Percentiles rank a stretch among this genome's conserved stretches.
phyloP scores from a whole-genome alignment of 305 asterid species.

The Fraxinus platypoda region DNA sequence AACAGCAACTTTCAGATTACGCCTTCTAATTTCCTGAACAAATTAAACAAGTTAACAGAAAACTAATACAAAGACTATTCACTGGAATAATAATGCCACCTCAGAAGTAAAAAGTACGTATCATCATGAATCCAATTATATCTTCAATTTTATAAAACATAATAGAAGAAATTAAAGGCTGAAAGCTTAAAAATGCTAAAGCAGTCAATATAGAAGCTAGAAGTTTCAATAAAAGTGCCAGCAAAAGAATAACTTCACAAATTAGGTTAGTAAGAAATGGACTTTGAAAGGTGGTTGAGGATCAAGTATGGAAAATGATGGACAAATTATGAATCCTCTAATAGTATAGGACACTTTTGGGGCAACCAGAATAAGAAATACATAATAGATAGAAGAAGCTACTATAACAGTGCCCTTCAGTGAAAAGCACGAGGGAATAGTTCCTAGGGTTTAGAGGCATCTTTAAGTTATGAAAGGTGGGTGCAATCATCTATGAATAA shows the following conservation, averaged over 20 bases:
- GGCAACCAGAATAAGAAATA: neutral
- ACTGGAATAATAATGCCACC: constrained; percentile 10
- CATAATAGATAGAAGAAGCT: neutral
- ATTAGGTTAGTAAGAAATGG: neutral
- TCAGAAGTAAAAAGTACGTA: constrained; percentile 7
- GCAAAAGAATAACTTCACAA: neutral
- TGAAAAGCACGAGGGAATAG: neutral
- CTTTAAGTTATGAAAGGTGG: constrained; percentile 5
- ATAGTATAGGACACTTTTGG: neutral
- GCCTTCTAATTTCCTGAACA: constrained; percentile 72
- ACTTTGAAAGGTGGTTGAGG: constrained; percentile 10
- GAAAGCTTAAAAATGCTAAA: constrained; percentile 8
- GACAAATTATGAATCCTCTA: constrained; percentile 1
- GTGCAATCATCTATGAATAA: constrained; percentile 14
- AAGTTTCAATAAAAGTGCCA: neutral
- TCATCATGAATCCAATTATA: neutral
- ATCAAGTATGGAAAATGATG: neutral
- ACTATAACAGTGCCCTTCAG: neutral
- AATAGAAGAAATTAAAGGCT: neutral
- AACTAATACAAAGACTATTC: neutral
- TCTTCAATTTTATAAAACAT: neutral
- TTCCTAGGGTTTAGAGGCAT: neutral
- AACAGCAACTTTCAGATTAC: constrained; percentile 77
- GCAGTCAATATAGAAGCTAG: neutral
- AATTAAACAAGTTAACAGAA: constrained; percentile 7